phyloP scores from a whole-genome alignment of 139 green algal genomes.

The Helicosporidium sp. region DNA sequence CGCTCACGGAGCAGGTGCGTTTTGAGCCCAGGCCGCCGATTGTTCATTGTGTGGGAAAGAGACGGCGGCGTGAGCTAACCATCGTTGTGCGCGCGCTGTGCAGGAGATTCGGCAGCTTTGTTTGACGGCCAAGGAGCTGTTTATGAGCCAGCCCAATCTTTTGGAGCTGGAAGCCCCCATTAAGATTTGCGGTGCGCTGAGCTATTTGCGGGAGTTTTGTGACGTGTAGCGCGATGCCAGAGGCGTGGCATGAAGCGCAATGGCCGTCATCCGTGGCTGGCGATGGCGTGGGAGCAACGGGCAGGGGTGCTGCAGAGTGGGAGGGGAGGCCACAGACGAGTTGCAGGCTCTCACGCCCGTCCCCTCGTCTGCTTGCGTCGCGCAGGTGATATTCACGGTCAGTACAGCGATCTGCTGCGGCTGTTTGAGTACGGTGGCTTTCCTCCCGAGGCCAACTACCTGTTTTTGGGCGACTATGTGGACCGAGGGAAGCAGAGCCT shows the following conservation, averaged over 20 bases:
- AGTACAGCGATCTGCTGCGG: slow-evolving; percentile 90
- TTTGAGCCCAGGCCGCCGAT: no score
- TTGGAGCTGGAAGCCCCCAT: slow-evolving; percentile 96
- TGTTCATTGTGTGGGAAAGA: no score
- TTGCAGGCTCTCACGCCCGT: background rate
- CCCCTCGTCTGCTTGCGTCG: background rate
- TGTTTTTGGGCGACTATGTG: slow-evolving; percentile 98
- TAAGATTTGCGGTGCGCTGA: slow-evolving; percentile 92
- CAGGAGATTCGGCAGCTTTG: slow-evolving; percentile 74
- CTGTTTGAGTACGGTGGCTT: slow-evolving; percentile 99
- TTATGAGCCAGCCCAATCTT: slow-evolving; percentile 89
- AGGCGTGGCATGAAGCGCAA: no score
- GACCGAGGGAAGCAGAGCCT: slow-evolving; percentile 96
- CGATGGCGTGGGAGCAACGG: no score
- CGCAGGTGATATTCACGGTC: slow-evolving; percentile 91
- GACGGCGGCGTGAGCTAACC: no score
- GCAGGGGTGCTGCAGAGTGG: background rate
- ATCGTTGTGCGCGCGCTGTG: no score
- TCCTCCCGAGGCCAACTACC: slow-evolving; percentile 95
- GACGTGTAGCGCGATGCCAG: no score
- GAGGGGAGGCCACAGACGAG: background rate
- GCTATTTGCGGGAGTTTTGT: no score
- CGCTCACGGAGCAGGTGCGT: slow-evolving; percentile 51
- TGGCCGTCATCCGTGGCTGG: no score
- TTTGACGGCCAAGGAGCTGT: slow-evolving; percentile 80